Percentiles rank a stretch among this genome's conserved stretches.
Conservation (phyloP, 768 basidiomycete species). For the Thelephora aurantiotincta region DNA sequence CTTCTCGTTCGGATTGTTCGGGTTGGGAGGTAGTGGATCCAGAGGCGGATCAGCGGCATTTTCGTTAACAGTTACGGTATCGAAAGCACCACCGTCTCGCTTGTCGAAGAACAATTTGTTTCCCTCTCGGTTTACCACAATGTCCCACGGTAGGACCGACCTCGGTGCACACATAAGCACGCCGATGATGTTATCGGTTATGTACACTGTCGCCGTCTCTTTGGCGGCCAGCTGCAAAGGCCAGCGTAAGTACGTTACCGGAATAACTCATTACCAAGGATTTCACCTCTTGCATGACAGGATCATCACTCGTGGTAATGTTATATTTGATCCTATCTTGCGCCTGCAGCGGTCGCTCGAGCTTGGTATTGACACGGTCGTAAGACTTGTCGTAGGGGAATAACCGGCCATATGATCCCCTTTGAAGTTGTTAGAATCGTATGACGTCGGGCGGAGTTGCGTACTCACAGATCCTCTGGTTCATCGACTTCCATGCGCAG, state of each 20-base stretch:
- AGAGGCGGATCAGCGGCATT: conserved; percentile 91
- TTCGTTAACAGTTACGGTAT: conserved; percentile 97
- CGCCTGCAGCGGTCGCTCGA: conserved; percentile 79
- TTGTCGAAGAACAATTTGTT: conserved; percentile 94
- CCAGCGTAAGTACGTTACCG: conserved; percentile 2
- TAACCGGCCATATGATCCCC: conserved; percentile 79
- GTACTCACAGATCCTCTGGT: conserved; percentile 72
- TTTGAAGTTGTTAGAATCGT: conserved; percentile 16
- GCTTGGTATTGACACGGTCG: conserved; percentile 91
- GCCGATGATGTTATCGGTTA: conserved; percentile 89
- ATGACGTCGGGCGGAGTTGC: neutral
- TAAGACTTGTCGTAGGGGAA: conserved; percentile 90
- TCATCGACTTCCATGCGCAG: conserved; percentile 89
- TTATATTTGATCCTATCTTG: conserved; percentile 96
- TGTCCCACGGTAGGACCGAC: conserved; percentile 97
- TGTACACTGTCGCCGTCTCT: conserved; percentile 76
- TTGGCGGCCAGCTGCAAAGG: conserved; percentile 55
- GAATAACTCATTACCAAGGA: conserved; percentile 1
- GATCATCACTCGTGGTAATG: conserved; percentile 95
- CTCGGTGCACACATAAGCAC: conserved; percentile 94
- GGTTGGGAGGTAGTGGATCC: conserved; percentile 66
- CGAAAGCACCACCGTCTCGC: conserved; percentile 92
- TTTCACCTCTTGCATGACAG: conserved; percentile 79
- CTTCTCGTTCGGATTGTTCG: conserved; percentile 65
- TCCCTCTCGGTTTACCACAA: conserved; percentile 87